A percentile compares a stretch with the other conserved stretches of the same genome.
Evolutionary conservation across 2,329 filamentous ascomycete genomes (phyloP).

Genomic region (Mycocentrospora acerina): DNA sequence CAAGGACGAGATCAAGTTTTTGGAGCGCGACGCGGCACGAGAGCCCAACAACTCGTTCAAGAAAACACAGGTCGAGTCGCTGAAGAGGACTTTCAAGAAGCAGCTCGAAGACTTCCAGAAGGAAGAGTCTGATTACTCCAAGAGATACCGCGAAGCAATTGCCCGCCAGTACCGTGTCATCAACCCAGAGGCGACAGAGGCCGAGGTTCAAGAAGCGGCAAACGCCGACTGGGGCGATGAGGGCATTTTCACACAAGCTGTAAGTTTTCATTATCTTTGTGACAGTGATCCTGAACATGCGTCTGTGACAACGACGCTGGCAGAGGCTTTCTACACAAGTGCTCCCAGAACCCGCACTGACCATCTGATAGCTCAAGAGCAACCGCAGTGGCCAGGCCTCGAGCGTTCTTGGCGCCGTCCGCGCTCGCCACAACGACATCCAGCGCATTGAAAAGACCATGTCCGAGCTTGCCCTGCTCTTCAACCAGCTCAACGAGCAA

Average conservation of each 20-base stretch:
- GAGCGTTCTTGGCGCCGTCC: slow-evolving; percentile 74
- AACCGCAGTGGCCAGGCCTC: slow-evolving; percentile 74
- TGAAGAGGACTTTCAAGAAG: slow-evolving; percentile 72
- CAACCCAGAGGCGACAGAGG: slow-evolving; percentile 75
- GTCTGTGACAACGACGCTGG: no score
- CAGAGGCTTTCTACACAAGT: not conserved
- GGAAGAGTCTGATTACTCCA: slow-evolving; percentile 70
- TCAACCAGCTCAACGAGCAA: slow-evolving; percentile 72
- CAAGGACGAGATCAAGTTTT: slow-evolving; percentile 74
- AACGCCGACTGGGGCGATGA: slow-evolving; percentile 74
- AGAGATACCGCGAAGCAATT: slow-evolving; percentile 75
- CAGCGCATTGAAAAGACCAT: slow-evolving; percentile 77
- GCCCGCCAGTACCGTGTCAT: slow-evolving; percentile 79
- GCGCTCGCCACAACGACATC: slow-evolving; percentile 80
- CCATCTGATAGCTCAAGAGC: slow-evolving; percentile 61
- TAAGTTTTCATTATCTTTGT: slow-evolving; percentile 50
- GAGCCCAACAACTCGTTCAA: slow-evolving; percentile 67
- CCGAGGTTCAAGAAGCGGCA: slow-evolving; percentile 68
- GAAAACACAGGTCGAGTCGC: slow-evolving; percentile 65
- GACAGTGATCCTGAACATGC: no score
- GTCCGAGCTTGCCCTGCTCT: slow-evolving; percentile 67
- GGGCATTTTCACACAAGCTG: slow-evolving; percentile 79
- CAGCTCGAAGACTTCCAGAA: slow-evolving; percentile 70
- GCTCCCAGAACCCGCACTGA: no score
- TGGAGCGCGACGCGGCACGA: slow-evolving; percentile 69